Percentiles rank a stretch among this genome's conserved stretches.
Conservation (phyloP, 2,329 filamentous ascomycete genomes). For the Cercospora zeae-maydis region DNA sequence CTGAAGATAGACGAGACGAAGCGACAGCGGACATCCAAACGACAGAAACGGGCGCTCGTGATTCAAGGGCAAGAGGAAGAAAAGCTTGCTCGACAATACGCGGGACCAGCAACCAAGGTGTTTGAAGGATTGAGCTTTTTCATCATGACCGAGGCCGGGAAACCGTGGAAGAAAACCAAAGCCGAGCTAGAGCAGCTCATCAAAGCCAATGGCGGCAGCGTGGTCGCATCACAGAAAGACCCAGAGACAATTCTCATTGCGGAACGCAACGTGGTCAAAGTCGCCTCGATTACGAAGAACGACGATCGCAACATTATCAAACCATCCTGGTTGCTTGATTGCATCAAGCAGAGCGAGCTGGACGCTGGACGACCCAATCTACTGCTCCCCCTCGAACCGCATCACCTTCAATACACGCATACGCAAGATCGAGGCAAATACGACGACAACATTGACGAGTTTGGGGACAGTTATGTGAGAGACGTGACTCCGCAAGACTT, state of each 20-base stretch:
- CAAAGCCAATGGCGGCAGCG: conserved; percentile 74
- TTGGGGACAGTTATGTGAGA: conserved; percentile 77
- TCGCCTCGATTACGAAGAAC: conserved; percentile 74
- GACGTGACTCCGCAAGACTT: conserved; percentile 66
- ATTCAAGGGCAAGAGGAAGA: conserved; percentile 68
- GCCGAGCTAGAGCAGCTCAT: conserved; percentile 74
- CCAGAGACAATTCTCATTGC: conserved; percentile 68
- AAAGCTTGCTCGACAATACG: conserved; percentile 50
- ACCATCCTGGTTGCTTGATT: conserved; percentile 80
- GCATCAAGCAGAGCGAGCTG: conserved; percentile 58
- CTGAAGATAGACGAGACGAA: conserved; percentile 66
- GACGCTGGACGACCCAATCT: conserved; percentile 49
- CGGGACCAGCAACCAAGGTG: conserved; percentile 57
- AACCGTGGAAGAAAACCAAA: conserved; percentile 71
- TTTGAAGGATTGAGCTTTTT: conserved; percentile 76
- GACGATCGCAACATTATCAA: conserved; percentile 69
- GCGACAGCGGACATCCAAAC: conserved; percentile 59
- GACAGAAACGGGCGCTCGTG: conserved; percentile 64
- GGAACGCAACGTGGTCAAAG: conserved; percentile 75
- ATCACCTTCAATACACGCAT: conserved; percentile 69
- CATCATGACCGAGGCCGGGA: conserved; percentile 70
- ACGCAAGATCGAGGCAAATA: conserved; percentile 55
- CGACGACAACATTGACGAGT: conserved; percentile 65
- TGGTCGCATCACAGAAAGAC: conserved; percentile 69
- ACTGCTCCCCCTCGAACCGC: conserved; percentile 62